phyloP scores from a whole-genome alignment of 352 stramenopile species.

The Aphanomyces cochlioides region DNA sequence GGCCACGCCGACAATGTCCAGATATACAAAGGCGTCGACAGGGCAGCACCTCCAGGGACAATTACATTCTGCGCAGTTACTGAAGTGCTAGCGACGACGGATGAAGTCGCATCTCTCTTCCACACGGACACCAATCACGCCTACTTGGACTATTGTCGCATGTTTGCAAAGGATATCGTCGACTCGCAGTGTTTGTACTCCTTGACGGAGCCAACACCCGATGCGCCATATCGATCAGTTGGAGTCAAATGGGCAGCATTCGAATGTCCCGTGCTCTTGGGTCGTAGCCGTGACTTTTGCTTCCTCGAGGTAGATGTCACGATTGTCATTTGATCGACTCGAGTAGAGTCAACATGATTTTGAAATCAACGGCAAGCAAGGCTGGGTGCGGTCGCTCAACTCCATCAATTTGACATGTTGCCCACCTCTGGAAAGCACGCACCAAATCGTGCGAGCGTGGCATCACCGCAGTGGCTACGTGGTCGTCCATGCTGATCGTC shows the following conservation, averaged over 20 bases:
- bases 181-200: constrained; percentile 62
- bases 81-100: constrained; percentile 16
- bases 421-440: constrained; percentile 47
- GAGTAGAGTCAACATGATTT: constrained; percentile 54
- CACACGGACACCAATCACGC: neutral
- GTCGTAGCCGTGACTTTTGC: constrained; percentile 62
- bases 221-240: constrained; percentile 40
- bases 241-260: constrained; percentile 63
- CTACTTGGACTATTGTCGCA: constrained; percentile 4
- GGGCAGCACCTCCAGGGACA: neutral
- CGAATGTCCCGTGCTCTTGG: constrained; percentile 52
- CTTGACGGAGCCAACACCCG: constrained; percentile 38
- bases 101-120: constrained; percentile 16
- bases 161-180: constrained; percentile 41
- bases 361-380: constrained; percentile 49
- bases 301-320: constrained; percentile 47
- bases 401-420: constrained; percentile 64
- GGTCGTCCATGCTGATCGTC: constrained; percentile 61
- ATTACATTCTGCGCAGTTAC: constrained; percentile 11
- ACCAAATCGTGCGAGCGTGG: constrained; percentile 53
- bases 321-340: neutral
- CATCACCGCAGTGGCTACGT: constrained; percentile 71
- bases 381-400: constrained; percentile 67
- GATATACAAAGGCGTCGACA: constrained; percentile 11
- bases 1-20: neutral